phyloP scores from a whole-genome alignment of 2,329 filamentous ascomycete species.

The Microascus cirrosus region DNA sequence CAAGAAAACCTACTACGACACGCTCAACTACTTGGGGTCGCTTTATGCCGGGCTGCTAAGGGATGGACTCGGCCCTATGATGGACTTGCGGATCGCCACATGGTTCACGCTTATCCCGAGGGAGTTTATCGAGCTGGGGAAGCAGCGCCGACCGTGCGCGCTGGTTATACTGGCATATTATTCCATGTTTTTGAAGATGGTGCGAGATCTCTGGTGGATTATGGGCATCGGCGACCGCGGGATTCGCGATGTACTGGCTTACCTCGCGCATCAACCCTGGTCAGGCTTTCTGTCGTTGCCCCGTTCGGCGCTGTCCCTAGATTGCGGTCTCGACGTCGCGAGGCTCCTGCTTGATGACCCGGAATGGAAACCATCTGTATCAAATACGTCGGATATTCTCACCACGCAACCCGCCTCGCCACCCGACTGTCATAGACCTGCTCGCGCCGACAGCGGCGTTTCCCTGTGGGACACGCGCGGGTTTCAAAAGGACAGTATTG shows the following conservation, averaged over 20 bases:
- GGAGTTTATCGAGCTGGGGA: constrained; percentile 30
- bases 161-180: constrained; percentile 42
- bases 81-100: constrained; percentile 36
- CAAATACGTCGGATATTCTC: background rate
- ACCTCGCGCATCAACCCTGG: background rate
- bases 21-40: constrained; percentile 37
- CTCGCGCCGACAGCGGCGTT: background rate
- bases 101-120: constrained; percentile 39
- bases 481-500: background rate
- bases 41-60: constrained; percentile 33
- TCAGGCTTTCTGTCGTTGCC: background rate
- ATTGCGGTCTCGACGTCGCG: background rate
- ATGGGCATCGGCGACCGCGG: constrained; percentile 30
- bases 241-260: constrained; percentile 26
- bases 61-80: constrained; percentile 28
- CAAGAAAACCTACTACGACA: constrained; percentile 29
- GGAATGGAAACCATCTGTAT: constrained; percentile 3
- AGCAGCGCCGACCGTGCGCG: constrained; percentile 28
- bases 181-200: constrained; percentile 35
- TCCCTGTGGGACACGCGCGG: background rate
- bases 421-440: background rate
- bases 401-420: background rate
- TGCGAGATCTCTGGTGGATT: constrained; percentile 36
- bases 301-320: background rate
- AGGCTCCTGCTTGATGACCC: background rate